Evolutionary conservation across 2,329 filamentous ascomycete genomes (phyloP).

Genomic region (Nemania sp.): DNA sequence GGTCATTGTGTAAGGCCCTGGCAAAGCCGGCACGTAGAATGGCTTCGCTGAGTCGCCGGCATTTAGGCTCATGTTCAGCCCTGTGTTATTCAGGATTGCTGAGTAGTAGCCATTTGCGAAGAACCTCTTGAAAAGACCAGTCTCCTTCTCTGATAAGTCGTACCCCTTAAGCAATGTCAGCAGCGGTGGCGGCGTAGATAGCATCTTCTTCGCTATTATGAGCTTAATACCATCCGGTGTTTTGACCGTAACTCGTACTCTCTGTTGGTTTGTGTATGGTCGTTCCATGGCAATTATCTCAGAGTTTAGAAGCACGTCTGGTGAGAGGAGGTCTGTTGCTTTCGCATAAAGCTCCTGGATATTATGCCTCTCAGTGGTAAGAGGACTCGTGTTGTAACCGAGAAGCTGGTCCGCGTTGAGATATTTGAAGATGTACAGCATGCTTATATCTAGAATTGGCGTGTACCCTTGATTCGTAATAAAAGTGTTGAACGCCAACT

Average conservation of each 20-base stretch:
- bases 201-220: not conserved
- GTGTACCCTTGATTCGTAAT: conserved; percentile 10
- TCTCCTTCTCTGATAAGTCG: not conserved
- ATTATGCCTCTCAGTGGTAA: not conserved
- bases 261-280: not conserved
- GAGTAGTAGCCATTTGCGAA: conserved; percentile 2
- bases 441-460: conserved; percentile 22
- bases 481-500: not conserved
- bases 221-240: not conserved
- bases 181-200: not conserved
- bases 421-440: conserved; percentile 30
- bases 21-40: conserved; percentile 14
- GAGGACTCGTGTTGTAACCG: not conserved
- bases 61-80: conserved; percentile 30
- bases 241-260: not conserved
- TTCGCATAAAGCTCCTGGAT: not conserved
- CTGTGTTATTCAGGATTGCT: conserved; percentile 42
- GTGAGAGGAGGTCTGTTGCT: not conserved
- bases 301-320: not conserved
- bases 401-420: not conserved
- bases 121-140: not conserved
- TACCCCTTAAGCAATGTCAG: not conserved
- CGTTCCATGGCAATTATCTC: not conserved
- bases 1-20: not conserved
- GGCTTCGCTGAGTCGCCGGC: not conserved